Base-by-base conservation (phyloP, 108 stramenopile species). In the Skeletonema grethae region DNA sequence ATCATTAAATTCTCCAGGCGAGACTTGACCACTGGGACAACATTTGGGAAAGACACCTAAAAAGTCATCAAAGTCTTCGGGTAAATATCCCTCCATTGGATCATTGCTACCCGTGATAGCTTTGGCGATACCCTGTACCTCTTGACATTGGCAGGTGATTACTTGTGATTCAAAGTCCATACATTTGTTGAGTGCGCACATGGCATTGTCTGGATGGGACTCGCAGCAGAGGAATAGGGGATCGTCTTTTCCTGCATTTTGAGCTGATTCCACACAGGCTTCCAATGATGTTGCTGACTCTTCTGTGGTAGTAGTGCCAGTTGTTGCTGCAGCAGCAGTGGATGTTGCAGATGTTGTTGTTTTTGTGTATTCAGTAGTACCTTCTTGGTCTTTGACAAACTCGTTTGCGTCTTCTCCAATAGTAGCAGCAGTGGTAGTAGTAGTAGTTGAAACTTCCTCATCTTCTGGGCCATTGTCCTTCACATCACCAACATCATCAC, bases 131-230 rank as follows among this genome's bases (percentile, higher is more conserved):
- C 50, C 50, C 22, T 53, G 22, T 9, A 53, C 50, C 50, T 53
- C 20, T 53, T 53, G 22, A 24, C 50, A 53, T 2, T 53, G 50
- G 22, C 50, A 53, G 8, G 50, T 53, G 50, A 53, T 53, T 7
- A 53, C 50, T 22, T 53, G 15, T 20, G 50, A 22, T 53, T 53
- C 50, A 53, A 53, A 53, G 50, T 53, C 50, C 50, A 53, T 53
- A 9, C 50, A 53, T 2, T 8, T 22, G 50, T 53, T 53, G 7
- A 53, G 50, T 22, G 5, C 7, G 2, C 50, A 53, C 4, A 53
- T 53, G 0, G 8, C 22, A 22, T 24, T 8, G 4, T 53, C 22
- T 2, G 50, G 50, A 53, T 53, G 20, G 50, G 15, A 2, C 6
- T 1, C 20, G 7, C 50, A 53, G 50, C 50, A 53, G 16, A 8